Evolutionary conservation across 225 moss, liverwort and hornwort species (phyloP).

Genomic region (Rhytidiadelphus loreus): DNA sequence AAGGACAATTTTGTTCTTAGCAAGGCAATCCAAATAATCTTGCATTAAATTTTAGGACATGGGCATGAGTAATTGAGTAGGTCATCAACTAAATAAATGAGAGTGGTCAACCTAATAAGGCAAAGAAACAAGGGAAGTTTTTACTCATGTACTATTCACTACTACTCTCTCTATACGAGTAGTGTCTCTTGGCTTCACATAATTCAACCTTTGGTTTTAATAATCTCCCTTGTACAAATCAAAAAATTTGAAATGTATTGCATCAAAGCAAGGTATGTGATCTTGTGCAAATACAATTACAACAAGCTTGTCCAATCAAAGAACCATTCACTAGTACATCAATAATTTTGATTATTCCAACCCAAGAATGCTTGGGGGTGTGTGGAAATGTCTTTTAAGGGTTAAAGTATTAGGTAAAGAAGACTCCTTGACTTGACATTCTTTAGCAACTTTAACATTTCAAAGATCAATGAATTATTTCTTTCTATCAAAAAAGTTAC

Average conservation of each 20-base stretch:
- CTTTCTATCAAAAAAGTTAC: background rate
- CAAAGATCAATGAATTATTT: background rate
- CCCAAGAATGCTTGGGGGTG: rapidly evolving
- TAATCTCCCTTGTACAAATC: background rate
- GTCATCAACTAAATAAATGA: background rate
- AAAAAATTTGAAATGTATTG: background rate
- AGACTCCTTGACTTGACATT: background rate
- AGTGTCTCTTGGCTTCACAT: rapidly evolving
- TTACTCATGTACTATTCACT: background rate
- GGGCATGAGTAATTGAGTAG: rapidly evolving
- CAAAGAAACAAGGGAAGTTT: background rate
- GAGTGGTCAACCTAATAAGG: rapidly evolving
- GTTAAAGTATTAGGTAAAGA: background rate
- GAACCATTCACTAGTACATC: rapidly evolving
- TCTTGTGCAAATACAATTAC: background rate
- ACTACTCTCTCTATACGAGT: rapidly evolving
- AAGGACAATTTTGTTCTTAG: rapidly evolving
- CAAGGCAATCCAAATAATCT: rapidly evolving
- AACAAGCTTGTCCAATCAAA: background rate
- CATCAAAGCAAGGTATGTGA: rapidly evolving
- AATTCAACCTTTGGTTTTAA: rapidly evolving
- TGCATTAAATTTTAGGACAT: rapidly evolving
- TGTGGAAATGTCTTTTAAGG: background rate
- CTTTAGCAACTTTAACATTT: rapidly evolving
- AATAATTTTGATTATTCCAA: background rate